phyloP scores from a whole-genome alignment of 192 early-diverging fungal species.

The Coemansia sp. region DNA sequence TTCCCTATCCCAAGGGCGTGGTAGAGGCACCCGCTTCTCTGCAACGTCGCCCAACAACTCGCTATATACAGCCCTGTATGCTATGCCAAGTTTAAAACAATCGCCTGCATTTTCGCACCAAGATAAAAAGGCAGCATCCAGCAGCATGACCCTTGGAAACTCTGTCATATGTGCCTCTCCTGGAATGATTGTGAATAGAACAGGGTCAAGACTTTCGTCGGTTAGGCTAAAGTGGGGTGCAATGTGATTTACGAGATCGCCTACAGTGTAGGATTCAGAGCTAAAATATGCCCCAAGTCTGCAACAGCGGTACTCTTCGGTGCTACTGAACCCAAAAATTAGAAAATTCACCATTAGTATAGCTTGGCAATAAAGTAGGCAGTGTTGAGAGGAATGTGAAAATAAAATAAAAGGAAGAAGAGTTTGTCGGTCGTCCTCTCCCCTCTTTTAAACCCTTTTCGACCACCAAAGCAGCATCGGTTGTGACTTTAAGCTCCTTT shows the following conservation, averaged over 20 bases:
- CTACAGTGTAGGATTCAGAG: neutral
- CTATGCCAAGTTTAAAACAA: neutral
- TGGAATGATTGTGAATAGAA: neutral
- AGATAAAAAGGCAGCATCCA: neutral
- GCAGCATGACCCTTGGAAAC: neutral
- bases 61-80: neutral
- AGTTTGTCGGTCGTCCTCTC: neutral
- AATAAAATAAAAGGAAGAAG: no score
- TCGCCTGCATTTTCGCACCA: neutral
- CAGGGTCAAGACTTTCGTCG: neutral
- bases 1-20: no score
- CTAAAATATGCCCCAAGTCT: no score
- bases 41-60: neutral
- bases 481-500: neutral
- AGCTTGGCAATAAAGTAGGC: neutral
- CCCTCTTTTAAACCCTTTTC: neutral
- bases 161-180: neutral
- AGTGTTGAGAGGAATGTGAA: neutral
- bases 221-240: neutral
- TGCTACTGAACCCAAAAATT: neutral
- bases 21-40: neutral
- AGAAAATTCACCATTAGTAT: neutral
- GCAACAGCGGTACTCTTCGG: neutral
- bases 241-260: neutral
- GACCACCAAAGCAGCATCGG: neutral